These are phyloP conservation scores for Magnusiomyces suaveolens DNA, from an alignment of 1,139 yeast species.

Conservation along the genomic window DNA sequence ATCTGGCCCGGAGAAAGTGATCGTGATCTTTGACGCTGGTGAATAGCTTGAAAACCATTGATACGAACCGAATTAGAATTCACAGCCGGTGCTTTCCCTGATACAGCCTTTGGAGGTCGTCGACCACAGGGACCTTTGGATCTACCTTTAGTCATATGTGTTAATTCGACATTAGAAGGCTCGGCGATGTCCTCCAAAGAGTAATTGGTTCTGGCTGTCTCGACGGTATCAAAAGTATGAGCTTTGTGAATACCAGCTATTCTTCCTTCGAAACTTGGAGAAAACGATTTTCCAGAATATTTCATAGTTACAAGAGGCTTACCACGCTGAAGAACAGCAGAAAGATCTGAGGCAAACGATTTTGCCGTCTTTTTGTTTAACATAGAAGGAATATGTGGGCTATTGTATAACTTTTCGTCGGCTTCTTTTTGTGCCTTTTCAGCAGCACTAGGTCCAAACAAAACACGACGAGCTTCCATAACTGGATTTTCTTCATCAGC, in stretches of 20 bases:
- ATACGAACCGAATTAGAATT: not conserved
- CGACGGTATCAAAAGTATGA: conserved; percentile 11
- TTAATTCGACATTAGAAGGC: conserved; percentile 29
- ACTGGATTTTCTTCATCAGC: conserved; percentile 2
- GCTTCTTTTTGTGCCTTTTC: conserved; percentile 4
- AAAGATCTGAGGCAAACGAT: conserved; percentile 14
- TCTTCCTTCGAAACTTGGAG: conserved; percentile 13
- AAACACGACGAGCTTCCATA: conserved; percentile 1
- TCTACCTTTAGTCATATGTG: conserved; percentile 53
- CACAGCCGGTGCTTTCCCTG: not conserved
- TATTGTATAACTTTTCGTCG: conserved; percentile 2
- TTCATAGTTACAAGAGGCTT: conserved; percentile 11
- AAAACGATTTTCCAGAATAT: conserved; percentile 11
- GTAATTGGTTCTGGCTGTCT: not conserved
- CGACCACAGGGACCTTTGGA: conserved; percentile 64
- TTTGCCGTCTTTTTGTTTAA: conserved; percentile 11
- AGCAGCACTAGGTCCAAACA: not conserved
- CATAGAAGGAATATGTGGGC: conserved; percentile 9
- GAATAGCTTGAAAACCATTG: not conserved
- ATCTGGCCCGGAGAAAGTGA: conserved; percentile 2
- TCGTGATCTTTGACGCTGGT: conserved; percentile 4
- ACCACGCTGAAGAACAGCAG: conserved; percentile 14
- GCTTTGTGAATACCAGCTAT: conserved; percentile 13
- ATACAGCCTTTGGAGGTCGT: conserved; percentile 42
- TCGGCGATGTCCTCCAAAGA: not conserved